These are phyloP conservation scores for Globisporangium megalacanthum DNA, from an alignment of 352 stramenopile genomes.

Conservation along the genomic window DNA sequence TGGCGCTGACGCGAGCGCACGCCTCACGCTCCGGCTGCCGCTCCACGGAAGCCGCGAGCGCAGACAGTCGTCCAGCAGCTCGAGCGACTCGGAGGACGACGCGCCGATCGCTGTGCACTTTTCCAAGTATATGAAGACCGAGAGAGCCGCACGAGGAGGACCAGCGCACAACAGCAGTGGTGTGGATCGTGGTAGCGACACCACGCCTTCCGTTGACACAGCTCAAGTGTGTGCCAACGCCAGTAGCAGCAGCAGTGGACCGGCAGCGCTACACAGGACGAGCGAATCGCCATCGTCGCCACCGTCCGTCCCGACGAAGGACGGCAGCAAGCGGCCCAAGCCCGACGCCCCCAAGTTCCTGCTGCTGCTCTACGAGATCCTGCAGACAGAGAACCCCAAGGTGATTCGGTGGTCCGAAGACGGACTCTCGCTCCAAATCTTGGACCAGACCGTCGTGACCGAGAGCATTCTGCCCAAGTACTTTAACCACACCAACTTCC, in stretches of 20 bases:
- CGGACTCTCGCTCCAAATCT: constrained; percentile 39
- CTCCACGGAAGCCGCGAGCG: not conserved
- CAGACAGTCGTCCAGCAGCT: constrained; percentile 2
- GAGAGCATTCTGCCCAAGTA: constrained; percentile 80
- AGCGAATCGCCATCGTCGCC: not conserved
- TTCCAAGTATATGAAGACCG: constrained; percentile 10
- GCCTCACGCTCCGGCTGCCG: constrained; percentile 4
- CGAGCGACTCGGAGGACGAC: constrained; percentile 14
- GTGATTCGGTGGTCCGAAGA: constrained; percentile 52
- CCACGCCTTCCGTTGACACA: constrained; percentile 3
- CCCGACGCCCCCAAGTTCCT: constrained; percentile 49
- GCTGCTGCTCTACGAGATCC: constrained; percentile 47
- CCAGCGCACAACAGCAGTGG: not conserved
- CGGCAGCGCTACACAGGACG: not conserved
- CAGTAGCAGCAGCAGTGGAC: not conserved
- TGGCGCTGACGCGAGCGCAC: not conserved
- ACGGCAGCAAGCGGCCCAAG: constrained; percentile 24
- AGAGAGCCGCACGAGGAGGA: constrained; percentile 1
- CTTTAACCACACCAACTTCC: constrained; percentile 89
- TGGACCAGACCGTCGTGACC: constrained; percentile 44
- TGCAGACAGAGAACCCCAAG: constrained; percentile 37
- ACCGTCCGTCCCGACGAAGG: not conserved
- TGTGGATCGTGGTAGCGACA: not conserved
- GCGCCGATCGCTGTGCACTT: constrained; percentile 8
- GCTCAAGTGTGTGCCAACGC: constrained; percentile 1